Conservation (phyloP, 1,284 basidiomycete species). For the Ganoderma meredithae region DNA sequence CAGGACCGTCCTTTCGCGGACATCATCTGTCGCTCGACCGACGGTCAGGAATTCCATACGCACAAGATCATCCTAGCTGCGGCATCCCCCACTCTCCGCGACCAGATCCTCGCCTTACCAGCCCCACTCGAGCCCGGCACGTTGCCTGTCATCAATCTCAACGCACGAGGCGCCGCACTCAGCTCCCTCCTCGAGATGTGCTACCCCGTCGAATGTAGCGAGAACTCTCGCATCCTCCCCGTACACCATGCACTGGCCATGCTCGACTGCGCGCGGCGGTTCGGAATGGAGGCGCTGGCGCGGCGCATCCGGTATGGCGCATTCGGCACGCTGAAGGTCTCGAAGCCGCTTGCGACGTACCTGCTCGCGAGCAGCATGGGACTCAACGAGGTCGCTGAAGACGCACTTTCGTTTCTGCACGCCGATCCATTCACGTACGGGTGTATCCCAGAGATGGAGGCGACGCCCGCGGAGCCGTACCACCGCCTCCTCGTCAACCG, state of each 20-base stretch:
- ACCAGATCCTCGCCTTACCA: conserved; percentile 9
- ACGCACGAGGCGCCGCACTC: conserved; percentile 3
- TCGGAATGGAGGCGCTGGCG: conserved; percentile 5
- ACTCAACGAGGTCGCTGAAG: conserved; percentile 12
- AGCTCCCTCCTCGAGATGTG: conserved; percentile 15
- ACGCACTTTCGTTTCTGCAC: conserved; percentile 10
- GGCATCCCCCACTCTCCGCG: conserved; percentile 13
- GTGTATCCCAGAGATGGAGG: conserved; percentile 21
- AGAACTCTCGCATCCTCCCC: neutral
- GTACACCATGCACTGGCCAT: conserved; percentile 5
- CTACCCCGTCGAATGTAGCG: conserved; percentile 3
- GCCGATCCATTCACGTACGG: conserved; percentile 11
- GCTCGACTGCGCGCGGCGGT: conserved; percentile 6
- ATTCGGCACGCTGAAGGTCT: conserved; percentile 3
- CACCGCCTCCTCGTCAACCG: conserved; percentile 18
- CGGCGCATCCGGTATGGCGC: neutral
- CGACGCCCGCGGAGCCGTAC: conserved; percentile 4
- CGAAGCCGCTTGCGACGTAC: conserved; percentile 8
- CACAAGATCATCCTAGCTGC: conserved; percentile 21
- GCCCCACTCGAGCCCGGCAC: neutral
- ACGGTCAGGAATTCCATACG: conserved; percentile 9
- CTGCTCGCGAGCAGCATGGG: conserved; percentile 11
- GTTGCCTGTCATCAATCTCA: conserved; percentile 6
- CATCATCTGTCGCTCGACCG: conserved; percentile 19
- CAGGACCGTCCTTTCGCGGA: conserved; percentile 17